Base-by-base conservation (phyloP, 2,329 filamentous ascomycete species). In the Calonectria montana region DNA sequence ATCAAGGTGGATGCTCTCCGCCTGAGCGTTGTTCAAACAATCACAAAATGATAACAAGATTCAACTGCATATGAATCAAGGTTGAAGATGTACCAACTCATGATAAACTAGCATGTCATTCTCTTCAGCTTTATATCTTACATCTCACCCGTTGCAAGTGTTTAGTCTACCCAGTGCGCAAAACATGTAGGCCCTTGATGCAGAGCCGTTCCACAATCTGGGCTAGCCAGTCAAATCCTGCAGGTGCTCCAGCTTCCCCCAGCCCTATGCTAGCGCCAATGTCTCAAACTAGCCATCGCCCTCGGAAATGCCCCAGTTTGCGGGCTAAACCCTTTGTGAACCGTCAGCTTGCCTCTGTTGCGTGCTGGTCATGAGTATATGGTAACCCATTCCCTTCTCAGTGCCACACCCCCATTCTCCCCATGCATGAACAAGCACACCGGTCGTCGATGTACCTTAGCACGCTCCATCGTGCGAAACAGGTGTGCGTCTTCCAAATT, bases 61-160 rank as follows among this genome's bases (percentile, higher is more conserved):
- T 12, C 31, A 35, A 35, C 12, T 12, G 5, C 6, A 35, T 35
- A 35, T 35, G 8, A 35, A 10, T 31, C 9, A 9, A 31, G 29
- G 29, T 5, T 4, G 29, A 35, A n/a, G n/a, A n/a, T n/a, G n/a
- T n/a, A n/a, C n/a, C n/a, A n/a, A n/a, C n/a, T n/a, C n/a, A n/a
- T n/a, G n/a, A n/a, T n/a, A n/a, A n/a, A n/a, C n/a, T n/a, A n/a
- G n/a, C n/a, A 35, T 12, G 6, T 12, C 41, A 45, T 45, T 45
- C 81, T 7, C 75, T 76, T 12, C 80, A 82, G 0, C 73, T 79
- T 1, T 81, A 57, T 25, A 23, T 35, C 18, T 45, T 3, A 25
- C 10, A 64, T 55, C 43, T 41, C 43, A 31, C 29, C 64, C 4
- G 15, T 27, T n/a, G 23, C 43, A 47, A 48, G 12, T 35, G 21